A percentile compares a stretch with the other conserved stretches of the same genome.
These are phyloP conservation scores for Cercospora sp. DNA, from an alignment of 2,329 filamentous ascomycete species.

Conservation along the genomic window DNA sequence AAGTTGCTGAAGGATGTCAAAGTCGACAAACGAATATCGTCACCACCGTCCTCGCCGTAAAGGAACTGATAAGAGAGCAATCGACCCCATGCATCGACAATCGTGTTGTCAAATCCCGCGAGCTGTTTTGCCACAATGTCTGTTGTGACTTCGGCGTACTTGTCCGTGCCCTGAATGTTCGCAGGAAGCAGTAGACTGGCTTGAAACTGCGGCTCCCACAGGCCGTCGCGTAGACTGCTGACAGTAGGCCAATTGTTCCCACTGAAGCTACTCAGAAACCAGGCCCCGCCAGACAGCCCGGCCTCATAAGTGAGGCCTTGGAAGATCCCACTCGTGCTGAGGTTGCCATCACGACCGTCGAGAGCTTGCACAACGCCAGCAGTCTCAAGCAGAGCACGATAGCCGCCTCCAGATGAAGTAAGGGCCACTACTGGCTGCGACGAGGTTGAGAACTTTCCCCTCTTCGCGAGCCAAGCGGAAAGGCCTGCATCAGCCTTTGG, in stretches of 20 bases:
- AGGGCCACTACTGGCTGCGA: slow-evolving; percentile 47
- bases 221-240: slow-evolving; percentile 41
- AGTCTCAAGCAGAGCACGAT: slow-evolving; percentile 44
- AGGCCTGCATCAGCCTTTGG: slow-evolving; percentile 43
- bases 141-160: slow-evolving; percentile 38
- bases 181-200: slow-evolving; percentile 43
- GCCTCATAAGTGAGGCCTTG: slow-evolving; percentile 51
- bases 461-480: slow-evolving; percentile 44
- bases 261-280: slow-evolving; percentile 50
- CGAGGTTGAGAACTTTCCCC: slow-evolving; percentile 40
- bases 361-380: slow-evolving; percentile 48
- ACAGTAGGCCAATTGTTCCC: slow-evolving; percentile 53
- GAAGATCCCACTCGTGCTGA: slow-evolving; percentile 46
- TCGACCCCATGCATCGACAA: slow-evolving; percentile 47
- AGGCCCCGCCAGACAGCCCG: slow-evolving; percentile 49
- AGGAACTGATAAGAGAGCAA: slow-evolving; percentile 47
- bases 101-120: slow-evolving; percentile 44
- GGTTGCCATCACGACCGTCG: slow-evolving; percentile 46
- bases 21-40: slow-evolving; percentile 40
- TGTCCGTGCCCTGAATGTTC: slow-evolving; percentile 30
- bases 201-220: slow-evolving; percentile 47
- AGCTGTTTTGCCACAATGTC: slow-evolving; percentile 42
- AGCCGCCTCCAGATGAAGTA: slow-evolving; percentile 48
- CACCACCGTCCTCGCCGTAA: slow-evolving; percentile 42
- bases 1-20: slow-evolving; percentile 44